Percentiles rank a stretch among this genome's conserved stretches.
phyloP scores from a whole-genome alignment of 305 asterid species.

The Solanum hybrid region DNA sequence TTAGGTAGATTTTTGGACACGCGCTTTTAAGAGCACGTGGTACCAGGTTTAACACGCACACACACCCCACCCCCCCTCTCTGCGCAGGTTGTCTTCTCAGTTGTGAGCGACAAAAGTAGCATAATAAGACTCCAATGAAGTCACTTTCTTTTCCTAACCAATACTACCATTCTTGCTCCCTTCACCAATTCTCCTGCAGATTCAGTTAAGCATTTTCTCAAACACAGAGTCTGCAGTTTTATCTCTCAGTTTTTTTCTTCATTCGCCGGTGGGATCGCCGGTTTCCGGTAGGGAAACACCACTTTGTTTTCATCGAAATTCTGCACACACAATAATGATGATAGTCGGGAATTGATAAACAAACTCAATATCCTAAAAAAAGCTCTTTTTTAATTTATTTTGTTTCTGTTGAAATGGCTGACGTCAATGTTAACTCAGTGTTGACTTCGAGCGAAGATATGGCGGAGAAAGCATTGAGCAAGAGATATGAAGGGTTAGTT shows the following conservation, averaged over 20 bases:
- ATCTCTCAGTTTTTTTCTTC: background rate
- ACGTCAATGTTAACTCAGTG: slow-evolving; percentile 25
- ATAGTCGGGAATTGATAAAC: background rate
- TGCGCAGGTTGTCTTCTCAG: slow-evolving; percentile 8
- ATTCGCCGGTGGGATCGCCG: slow-evolving; percentile 18
- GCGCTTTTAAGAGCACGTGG: slow-evolving; percentile 56
- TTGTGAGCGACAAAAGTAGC: slow-evolving; percentile 4
- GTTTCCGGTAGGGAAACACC: slow-evolving; percentile 24
- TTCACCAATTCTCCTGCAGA: background rate
- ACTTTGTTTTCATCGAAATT: background rate
- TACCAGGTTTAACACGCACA: slow-evolving; percentile 8
- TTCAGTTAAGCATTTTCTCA: slow-evolving; percentile 23
- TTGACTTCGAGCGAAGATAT: slow-evolving; percentile 30
- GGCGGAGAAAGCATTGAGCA: slow-evolving; percentile 50
- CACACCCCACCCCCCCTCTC: background rate
- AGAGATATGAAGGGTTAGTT: slow-evolving; percentile 60
- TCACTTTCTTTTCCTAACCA: slow-evolving; percentile 8
- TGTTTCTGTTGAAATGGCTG: slow-evolving; percentile 30
- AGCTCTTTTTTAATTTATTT: background rate
- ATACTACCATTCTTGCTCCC: slow-evolving; percentile 16
- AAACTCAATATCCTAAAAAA: background rate
- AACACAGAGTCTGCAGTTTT: slow-evolving; percentile 12
- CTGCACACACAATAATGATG: background rate
- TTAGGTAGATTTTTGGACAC: slow-evolving; percentile 37
- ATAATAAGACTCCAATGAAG: slow-evolving; percentile 12